Evolutionary conservation across 176 grass and related monocot species (phyloP), one percentile per base, ranked within the genome.

Genomic region (Hyparrhenia diplandra): DNA sequence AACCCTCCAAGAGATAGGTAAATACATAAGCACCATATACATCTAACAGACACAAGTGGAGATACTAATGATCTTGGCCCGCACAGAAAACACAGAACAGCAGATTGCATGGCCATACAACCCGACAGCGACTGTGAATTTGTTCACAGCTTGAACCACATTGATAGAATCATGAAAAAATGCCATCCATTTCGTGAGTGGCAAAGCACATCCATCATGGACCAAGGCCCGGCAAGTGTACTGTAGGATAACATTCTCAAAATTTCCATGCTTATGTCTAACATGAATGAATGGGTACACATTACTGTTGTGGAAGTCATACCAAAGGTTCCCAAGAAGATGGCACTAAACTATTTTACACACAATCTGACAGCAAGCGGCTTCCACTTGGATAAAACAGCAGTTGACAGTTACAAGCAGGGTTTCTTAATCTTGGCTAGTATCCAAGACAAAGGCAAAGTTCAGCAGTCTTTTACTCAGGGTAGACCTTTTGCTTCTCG

Each of bases 401-500:
- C 52, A 36, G 42, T 11, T n/a, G 13, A 25, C n/a, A 65, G 42
- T 28, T 79, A 54, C 25, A 46, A 30, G 0, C 23, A 41, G 71
- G 72, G 79, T 3, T 54, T 20, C 43, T 54, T 39, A n/a, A 66
- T 18, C 31, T n/a, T 73, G 24, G 13, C 24, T 8, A 18, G 31
- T 71, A 51, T 60, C 7, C 31, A 67, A 34, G 5, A 66, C 20
- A 6, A 58, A 42, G 12, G 31, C 5, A 42, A 42, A 35, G 59
- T 40, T 31, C 21, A 36, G 4, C 1, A 4, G 18, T 72, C 1
- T 28, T 78, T 81, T 73, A 97, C 76, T 88, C 82, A 20, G 96
- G 78, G 20, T 81, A 77, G 10, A 84, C 63, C 71, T 95, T 98
- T 85, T 79, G 91, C 85, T 95, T 98, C 86, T 98, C 14, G 74